Evolutionary conservation across 2,329 filamentous ascomycete genomes (phyloP).

Genomic region (Xylaria sp.): DNA sequence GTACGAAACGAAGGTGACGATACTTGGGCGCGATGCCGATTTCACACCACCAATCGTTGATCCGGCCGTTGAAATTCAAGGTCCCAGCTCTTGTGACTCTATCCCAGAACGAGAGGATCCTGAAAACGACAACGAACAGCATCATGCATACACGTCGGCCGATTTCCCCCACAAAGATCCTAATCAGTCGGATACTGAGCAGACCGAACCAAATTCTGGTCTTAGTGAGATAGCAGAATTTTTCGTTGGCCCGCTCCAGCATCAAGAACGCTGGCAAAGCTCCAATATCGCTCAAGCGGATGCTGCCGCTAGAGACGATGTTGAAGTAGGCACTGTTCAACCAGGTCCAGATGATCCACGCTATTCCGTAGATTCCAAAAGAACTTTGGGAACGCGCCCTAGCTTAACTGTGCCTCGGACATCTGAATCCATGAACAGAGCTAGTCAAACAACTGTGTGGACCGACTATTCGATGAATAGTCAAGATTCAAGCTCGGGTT

Average conservation of each 20-base stretch:
- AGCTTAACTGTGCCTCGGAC: constrained; percentile 61
- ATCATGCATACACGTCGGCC: constrained; percentile 29
- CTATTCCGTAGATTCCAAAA: constrained; percentile 48
- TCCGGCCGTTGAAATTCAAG: constrained; percentile 30
- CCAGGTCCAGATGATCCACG: constrained; percentile 42
- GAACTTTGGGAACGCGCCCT: constrained; percentile 54
- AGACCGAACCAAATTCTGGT: constrained; percentile 41
- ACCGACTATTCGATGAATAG: constrained; percentile 70
- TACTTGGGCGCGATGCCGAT: constrained; percentile 59
- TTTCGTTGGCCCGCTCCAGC: constrained; percentile 47
- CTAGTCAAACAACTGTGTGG: constrained; percentile 69
- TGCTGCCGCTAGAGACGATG: constrained; percentile 33
- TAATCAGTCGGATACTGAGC: constrained; percentile 40
- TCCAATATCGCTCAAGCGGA: constrained; percentile 34
- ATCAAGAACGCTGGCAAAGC: constrained; percentile 38
- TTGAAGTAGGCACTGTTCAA: constrained; percentile 35
- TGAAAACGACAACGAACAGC: constrained; percentile 29
- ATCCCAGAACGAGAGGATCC: constrained; percentile 25
- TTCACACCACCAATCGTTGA: constrained; percentile 44
- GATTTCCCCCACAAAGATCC: constrained; percentile 5
- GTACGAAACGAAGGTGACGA: constrained; percentile 62
- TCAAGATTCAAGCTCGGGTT: constrained; percentile 55
- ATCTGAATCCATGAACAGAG: constrained; percentile 57
- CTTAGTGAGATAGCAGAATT: constrained; percentile 49
- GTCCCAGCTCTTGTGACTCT: constrained; percentile 11